Conservation (phyloP, 495 filamentous ascomycete genomes). For the Xylaria cubensis region DNA sequence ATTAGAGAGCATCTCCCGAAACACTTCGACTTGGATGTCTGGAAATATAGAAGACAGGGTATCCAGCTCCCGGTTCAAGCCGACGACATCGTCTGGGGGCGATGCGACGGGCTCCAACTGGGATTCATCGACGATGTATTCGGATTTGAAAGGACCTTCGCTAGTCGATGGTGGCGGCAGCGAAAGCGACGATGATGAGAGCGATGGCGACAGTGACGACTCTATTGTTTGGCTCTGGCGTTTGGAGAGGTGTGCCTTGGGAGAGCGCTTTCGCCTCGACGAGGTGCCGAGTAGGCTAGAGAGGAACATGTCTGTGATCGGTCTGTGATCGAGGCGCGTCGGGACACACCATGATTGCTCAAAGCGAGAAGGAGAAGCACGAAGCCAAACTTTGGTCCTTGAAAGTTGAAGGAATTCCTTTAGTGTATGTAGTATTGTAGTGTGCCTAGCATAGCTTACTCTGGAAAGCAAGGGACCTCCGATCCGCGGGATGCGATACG, state of each 20-base stretch:
- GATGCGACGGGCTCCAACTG: slow-evolving; percentile 48
- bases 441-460: background rate
- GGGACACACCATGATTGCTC: slow-evolving; percentile 23
- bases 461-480: slow-evolving; percentile 1
- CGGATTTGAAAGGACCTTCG: slow-evolving; percentile 4
- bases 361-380: background rate
- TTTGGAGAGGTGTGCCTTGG: background rate
- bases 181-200: background rate
- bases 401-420: background rate
- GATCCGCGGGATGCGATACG: slow-evolving; percentile 24
- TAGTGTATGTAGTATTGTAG: background rate
- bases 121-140: slow-evolving; percentile 43
- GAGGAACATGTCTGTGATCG: slow-evolving; percentile 26
- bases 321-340: slow-evolving; percentile 16
- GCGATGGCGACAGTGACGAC: background rate
- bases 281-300: slow-evolving; percentile 25
- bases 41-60: slow-evolving; percentile 81
- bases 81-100: slow-evolving; percentile 66
- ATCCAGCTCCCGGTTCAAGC: slow-evolving; percentile 77
- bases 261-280: slow-evolving; percentile 16
- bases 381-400: background rate
- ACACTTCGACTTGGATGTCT: slow-evolving; percentile 86
- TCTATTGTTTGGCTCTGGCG: background rate
- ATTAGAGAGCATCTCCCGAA: slow-evolving; percentile 83
- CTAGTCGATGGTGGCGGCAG: background rate